phyloP scores from a whole-genome alignment of 306 rosid species.

The Malus sylvestris region DNA sequence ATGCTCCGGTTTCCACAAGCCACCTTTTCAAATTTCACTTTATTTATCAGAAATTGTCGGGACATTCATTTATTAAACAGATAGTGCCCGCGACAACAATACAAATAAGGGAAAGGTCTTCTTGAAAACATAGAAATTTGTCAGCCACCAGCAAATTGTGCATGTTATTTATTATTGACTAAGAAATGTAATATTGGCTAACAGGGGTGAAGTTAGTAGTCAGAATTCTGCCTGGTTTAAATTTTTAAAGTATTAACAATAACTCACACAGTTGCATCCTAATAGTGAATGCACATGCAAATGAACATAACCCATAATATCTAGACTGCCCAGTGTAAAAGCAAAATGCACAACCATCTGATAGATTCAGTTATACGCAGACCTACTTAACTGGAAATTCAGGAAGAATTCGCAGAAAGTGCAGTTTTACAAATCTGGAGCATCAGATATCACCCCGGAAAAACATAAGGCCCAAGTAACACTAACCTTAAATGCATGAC shows the following conservation, averaged over 20 bases:
- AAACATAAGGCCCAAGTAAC: not conserved
- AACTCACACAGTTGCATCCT: not conserved
- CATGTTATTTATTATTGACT: not conserved
- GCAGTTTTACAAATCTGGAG: constrained; percentile 12
- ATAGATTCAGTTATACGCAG: not conserved
- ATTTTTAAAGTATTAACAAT: not conserved
- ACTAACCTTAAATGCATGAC: constrained; percentile 80
- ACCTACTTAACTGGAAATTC: not conserved
- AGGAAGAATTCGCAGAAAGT: not conserved
- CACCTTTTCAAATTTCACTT: constrained; percentile 43
- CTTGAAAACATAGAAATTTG: not conserved
- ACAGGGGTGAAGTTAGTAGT: not conserved
- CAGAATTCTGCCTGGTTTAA: not conserved
- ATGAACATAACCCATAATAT: constrained; percentile 1
- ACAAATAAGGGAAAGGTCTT: not conserved
- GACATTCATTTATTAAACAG: constrained; percentile 12
- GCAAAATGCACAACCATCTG: not conserved
- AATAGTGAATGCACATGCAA: not conserved
- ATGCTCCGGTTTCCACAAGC: constrained; percentile 80
- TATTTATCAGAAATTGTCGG: constrained; percentile 16
- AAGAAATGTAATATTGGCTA: not conserved
- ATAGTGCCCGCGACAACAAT: constrained; percentile 2
- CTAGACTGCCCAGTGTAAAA: not conserved
- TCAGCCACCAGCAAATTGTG: not conserved
- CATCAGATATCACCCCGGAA: constrained; percentile 1